phyloP scores from a whole-genome alignment of 2,329 filamentous ascomycete species.

The Fusarium veterinarium region DNA sequence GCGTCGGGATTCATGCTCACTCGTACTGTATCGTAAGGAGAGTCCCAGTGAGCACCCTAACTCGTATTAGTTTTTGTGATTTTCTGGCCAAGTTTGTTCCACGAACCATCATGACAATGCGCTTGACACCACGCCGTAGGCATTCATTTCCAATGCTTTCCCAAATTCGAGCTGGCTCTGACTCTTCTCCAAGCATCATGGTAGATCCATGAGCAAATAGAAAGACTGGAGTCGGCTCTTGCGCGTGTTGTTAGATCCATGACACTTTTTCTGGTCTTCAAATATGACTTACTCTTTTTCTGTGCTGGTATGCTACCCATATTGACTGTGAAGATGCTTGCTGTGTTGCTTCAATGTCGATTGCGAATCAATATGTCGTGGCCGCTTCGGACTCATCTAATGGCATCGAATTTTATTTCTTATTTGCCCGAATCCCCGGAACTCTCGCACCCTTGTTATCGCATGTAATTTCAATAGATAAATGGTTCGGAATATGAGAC shows the following conservation, averaged over 20 bases:
- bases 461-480: too few relatives aligned
- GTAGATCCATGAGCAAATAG: constrained; percentile 33
- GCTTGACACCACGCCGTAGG: constrained; percentile 22
- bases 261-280: rapidly evolving
- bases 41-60: constrained; percentile 70
- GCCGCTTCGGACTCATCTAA: background rate
- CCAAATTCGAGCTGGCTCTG: constrained; percentile 32
- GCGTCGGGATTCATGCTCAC: constrained; percentile 70
- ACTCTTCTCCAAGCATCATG: constrained; percentile 38
- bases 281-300: background rate
- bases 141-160: constrained; percentile 28
- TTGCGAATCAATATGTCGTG: background rate
- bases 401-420: background rate
- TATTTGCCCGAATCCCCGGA: background rate
- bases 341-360: background rate
- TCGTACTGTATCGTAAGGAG: constrained; percentile 65
- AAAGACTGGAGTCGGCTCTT: constrained; percentile 26
- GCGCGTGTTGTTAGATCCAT: background rate
- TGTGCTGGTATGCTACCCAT: background rate
- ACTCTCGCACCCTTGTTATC: rapidly evolving
- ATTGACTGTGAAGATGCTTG: background rate
- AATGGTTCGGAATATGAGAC: background rate
- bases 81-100: rapidly evolving
- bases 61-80: rapidly evolving
- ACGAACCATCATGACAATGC: constrained; percentile 33